Evolutionary conservation across 352 stramenopile species (phyloP), one percentile per base, ranked within the genome.

Genomic region (Globisporangium acanthophoron): DNA sequence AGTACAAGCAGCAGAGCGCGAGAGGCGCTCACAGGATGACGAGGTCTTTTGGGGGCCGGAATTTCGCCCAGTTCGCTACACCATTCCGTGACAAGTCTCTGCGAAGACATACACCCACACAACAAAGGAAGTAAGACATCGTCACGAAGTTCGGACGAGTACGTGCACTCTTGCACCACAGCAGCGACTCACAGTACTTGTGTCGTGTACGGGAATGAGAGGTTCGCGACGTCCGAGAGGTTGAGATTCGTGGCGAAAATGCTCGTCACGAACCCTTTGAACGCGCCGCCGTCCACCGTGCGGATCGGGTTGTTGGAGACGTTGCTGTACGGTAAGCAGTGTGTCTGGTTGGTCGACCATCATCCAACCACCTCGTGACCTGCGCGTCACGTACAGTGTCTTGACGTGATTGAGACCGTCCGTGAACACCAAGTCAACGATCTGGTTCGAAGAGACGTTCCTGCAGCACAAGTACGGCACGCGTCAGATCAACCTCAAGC

Each of bases 221-320:
- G 43, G 4, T 44, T n/a, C 5, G 24, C 24, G 44, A 64, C 29
- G 52, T 27, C 50, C 33, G 37, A 59, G n/a, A 58, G 33, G 40
- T 54, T 64, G 52, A 64, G 18, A 21, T 64, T 64, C 13, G n/a
- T 44, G 27, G 58, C 58, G 13, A 18, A 24, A 27, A 64, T 47
- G 33, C 24, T 44, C 16, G 6, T 37, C 3, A 57, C 5, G 27
- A 37, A 46, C 13, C 52, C 51, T 9, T 24, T 35, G 24, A 44
- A 48, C 11, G n/a, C 11, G 9, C 16, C 21, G 16, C 44, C 52
- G 12, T 55, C 11, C 3, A 64, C 53, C 13, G 24, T 40, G 29
- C 43, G 5, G 44, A 64, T 59, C 52, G 58, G 52, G 13, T 64
- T 64, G 15, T 39, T 44, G 4, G 58, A 64, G 1, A 64, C 45